Conservation (phyloP, 2,329 filamentous ascomycete genomes). For the Cladorrhinum sp. region DNA sequence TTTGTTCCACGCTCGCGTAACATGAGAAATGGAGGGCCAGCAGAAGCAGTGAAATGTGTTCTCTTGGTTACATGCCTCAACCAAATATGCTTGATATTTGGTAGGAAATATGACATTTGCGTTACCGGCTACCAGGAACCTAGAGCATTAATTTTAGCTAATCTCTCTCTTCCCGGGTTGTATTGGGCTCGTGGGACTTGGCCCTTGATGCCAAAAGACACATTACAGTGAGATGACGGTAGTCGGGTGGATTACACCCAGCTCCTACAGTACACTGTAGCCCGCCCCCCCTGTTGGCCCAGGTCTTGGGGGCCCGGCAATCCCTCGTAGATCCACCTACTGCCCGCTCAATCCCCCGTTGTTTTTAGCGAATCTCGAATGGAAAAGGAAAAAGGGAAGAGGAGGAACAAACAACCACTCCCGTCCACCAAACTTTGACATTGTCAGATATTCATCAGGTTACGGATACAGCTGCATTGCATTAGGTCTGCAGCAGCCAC, state of each 20-base stretch:
- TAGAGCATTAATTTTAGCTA: no score
- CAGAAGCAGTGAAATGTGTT: not conserved
- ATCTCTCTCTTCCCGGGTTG: not conserved
- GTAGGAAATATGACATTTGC: not conserved
- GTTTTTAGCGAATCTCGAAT: not conserved
- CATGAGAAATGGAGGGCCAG: not conserved
- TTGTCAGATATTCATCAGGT: not conserved
- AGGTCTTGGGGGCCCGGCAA: not conserved
- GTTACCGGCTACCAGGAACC: not conserved
- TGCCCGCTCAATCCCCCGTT: not conserved
- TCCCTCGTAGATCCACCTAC: not conserved
- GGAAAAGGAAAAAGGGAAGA: not conserved
- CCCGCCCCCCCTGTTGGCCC: not conserved
- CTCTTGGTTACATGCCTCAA: not conserved
- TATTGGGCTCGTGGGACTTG: not conserved
- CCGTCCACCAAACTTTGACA: not conserved
- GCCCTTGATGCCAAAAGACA: not conserved
- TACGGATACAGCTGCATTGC: not conserved
- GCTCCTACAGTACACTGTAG: not conserved
- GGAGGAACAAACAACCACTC: not conserved
- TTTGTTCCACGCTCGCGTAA: not conserved
- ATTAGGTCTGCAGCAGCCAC: not conserved
- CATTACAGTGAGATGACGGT: constrained; percentile 2
- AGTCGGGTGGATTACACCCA: constrained; percentile 1
- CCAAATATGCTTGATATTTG: not conserved